These are phyloP conservation scores for Jaltomata sinuosa DNA, from an alignment of 257 asterid species.

Conservation along the genomic window DNA sequence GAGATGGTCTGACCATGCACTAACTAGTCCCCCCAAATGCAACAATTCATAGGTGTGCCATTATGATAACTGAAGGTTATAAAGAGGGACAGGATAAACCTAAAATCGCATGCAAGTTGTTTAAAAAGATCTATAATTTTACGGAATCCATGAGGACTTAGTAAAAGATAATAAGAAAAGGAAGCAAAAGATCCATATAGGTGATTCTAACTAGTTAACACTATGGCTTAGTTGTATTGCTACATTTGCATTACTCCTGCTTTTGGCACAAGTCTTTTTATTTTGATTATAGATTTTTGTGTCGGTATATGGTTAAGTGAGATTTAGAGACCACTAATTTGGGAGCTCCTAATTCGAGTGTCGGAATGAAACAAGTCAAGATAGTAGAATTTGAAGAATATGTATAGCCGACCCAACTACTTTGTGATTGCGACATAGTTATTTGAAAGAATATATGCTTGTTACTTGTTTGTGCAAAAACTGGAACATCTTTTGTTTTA, in stretches of 20 bases:
- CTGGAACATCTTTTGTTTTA: neutral
- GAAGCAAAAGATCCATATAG: neutral
- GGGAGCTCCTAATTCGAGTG: neutral
- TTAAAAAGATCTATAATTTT: neutral
- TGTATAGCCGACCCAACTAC: neutral
- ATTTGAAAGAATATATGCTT: neutral
- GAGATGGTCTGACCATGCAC: neutral
- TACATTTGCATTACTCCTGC: neutral
- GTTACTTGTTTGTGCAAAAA: neutral
- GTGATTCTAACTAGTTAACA: neutral
- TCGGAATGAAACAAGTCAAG: neutral
- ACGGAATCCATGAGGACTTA: neutral
- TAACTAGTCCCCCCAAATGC: neutral
- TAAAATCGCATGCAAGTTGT: neutral
- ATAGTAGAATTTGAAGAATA: neutral
- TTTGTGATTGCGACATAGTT: neutral
- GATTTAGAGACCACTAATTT: neutral
- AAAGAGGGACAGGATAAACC: neutral
- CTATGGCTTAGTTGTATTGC: neutral
- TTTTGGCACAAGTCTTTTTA: neutral
- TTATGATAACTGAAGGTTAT: neutral
- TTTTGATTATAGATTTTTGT: neutral
- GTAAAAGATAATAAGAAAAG: neutral
- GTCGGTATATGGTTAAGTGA: neutral
- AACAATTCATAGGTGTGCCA: neutral